Base-by-base conservation (phyloP, 257 asterid species). In the Leptodermis oblonga region DNA sequence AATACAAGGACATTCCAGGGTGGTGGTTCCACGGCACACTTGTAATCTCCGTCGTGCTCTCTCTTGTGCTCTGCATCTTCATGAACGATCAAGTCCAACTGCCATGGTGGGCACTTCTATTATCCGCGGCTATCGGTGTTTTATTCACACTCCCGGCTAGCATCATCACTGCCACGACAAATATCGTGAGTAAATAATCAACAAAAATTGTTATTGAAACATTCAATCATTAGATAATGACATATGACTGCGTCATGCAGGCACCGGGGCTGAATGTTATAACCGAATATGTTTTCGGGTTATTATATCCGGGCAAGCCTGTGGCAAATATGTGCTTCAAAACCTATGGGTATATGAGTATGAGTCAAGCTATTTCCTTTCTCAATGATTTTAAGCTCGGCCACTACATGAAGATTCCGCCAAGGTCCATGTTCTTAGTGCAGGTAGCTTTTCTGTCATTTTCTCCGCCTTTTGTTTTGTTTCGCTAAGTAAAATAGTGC, bases 321-420 rank as follows among this genome's bases (percentile, higher is more conserved):
- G 78, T 91, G 20, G 96, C 96, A n/a, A 91, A 91, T 30, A 95
- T 89, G 18, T 84, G 92, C 82, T 91, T 91, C 84, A 91, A 91
- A 70, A 87, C 95, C 1, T 91, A 76, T 46, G 93, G 95, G 14
- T 91, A 89, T 41, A 89, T 87, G 13, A 91, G 97, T 72, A 89
- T 87, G 96, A 11, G 60, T 9, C 97, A 91, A 56, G 97, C 95
- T 0, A 77, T 87, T 36, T 84, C 93, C 1, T 91, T 89, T 70
- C 87, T 91, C 15, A 80, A 51, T 68, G 97, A 91, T 76, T 89
- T 91, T 68, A 91, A 91, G 80, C 78, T 89, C 14, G 97, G 97
- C 14, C 97, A 91, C 62, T 87, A 91, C 83, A 86, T 89, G 89
- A 91, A 91, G 74, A 75, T 89, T 26, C 96, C 96, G 0, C 97